These are phyloP conservation scores for Fonsecaea pugnacius DNA, from an alignment of 2,329 filamentous ascomycete species.

Conservation along the genomic window DNA sequence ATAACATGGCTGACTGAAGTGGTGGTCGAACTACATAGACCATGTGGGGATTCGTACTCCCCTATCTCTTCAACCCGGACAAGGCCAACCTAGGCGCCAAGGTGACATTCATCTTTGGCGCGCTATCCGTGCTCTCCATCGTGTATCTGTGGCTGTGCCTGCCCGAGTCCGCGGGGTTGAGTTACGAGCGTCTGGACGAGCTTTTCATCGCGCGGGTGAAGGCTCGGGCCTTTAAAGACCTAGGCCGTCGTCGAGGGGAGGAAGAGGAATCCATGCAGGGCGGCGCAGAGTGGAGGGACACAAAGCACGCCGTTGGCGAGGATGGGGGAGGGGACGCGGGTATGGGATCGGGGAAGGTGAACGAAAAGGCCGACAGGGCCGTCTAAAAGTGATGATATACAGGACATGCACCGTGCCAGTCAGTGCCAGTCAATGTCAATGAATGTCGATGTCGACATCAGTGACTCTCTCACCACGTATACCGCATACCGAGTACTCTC, in stretches of 20 bases:
- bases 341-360: not conserved
- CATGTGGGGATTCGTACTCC: constrained; percentile 47
- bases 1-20: not conserved
- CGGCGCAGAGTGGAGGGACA: not conserved
- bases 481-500: too few species aligned
- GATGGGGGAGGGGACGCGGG: not conserved
- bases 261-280: not conserved
- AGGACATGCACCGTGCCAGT: too few species aligned
- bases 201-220: constrained; percentile 39
- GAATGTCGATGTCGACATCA: too few species aligned
- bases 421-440: too few species aligned
- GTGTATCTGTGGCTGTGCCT: constrained; percentile 43
- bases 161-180: constrained; percentile 45
- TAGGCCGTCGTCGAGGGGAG: not conserved
- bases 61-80: constrained; percentile 43
- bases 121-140: constrained; percentile 37
- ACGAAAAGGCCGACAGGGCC: not conserved
- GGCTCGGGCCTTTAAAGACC: constrained; percentile 36
- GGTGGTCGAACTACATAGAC: constrained; percentile 2
- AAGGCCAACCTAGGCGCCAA: constrained; percentile 48
- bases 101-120: constrained; percentile 49
- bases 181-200: constrained; percentile 42
- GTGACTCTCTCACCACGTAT: too few species aligned
- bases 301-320: not conserved
- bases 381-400: not conserved